A percentile compares a stretch with the other conserved stretches of the same genome.
phyloP scores from a whole-genome alignment of 2,329 filamentous ascomycete genomes.

The Penicillium nordicum region DNA sequence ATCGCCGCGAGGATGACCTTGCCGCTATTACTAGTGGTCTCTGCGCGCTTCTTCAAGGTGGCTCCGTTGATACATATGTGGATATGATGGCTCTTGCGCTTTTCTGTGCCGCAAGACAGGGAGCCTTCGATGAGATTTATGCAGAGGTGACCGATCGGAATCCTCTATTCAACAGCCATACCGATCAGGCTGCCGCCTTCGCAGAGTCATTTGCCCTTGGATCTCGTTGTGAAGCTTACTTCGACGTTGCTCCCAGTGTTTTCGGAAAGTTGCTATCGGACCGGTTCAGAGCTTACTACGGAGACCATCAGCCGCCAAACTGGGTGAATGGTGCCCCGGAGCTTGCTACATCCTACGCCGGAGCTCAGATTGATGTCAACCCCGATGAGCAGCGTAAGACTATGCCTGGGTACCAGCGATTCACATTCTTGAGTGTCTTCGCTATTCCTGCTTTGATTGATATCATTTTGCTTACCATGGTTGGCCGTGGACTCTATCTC shows the following conservation, averaged over 20 bases:
- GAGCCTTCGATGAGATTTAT: conserved; percentile 61
- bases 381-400: conserved; percentile 43
- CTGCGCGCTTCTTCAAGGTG: conserved; percentile 30
- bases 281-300: conserved; percentile 45
- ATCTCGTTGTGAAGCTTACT: conserved; percentile 61
- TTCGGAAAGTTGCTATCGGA: conserved; percentile 45
- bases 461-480: conserved; percentile 56
- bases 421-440: conserved; percentile 60
- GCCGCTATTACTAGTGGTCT: conserved; percentile 39
- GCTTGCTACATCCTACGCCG: conserved; percentile 52
- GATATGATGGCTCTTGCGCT: conserved; percentile 57
- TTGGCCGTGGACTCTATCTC: conserved; percentile 60
- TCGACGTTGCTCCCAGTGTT: conserved; percentile 53
- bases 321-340: conserved; percentile 50
- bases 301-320: conserved; percentile 48
- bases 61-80: conserved; percentile 44
- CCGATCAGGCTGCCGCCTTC: conserved; percentile 62
- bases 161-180: conserved; percentile 58
- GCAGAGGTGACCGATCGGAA: conserved; percentile 61
- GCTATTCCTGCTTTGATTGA: conserved; percentile 62
- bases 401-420: conserved; percentile 49
- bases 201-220: conserved; percentile 62
- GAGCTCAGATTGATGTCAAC: conserved; percentile 53
- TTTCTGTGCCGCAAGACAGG: conserved; percentile 56
- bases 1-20: conserved; percentile 34